A percentile compares a stretch with the other conserved stretches of the same genome.
Conservation (phyloP, 164 flowering plant species). For the Vitis rupestris region DNA sequence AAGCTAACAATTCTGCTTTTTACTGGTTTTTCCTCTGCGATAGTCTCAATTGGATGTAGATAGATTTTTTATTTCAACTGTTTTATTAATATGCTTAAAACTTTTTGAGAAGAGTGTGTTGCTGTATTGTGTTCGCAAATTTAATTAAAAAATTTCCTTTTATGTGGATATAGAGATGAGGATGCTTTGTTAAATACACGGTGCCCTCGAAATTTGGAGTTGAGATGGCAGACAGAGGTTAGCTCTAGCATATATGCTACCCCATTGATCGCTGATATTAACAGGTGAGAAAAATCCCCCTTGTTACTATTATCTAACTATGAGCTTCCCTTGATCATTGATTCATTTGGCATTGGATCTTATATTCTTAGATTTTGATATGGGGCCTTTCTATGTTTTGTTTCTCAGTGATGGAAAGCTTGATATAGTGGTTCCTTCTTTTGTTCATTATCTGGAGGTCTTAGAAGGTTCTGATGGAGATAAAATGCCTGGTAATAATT, state of each 20-base stretch:
- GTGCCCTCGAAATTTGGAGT: conserved; percentile 89
- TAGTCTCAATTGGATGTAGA: too few relatives aligned
- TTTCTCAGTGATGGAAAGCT: conserved; percentile 89
- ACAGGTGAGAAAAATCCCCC: conserved; percentile 47
- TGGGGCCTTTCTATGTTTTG: background rate
- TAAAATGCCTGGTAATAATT: conserved; percentile 76
- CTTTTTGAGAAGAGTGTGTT: background rate
- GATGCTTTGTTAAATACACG: conserved; percentile 77
- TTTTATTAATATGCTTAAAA: background rate
- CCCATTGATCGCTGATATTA: conserved; percentile 94
- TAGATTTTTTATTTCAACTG: background rate
- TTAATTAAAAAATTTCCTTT: background rate
- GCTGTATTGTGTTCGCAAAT: background rate
- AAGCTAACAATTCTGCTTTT: too few relatives aligned
- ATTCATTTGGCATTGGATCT: background rate
- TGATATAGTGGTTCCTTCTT: conserved; percentile 94
- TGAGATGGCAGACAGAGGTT: conserved; percentile 98
- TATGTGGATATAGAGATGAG: conserved; percentile 62
- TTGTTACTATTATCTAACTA: background rate
- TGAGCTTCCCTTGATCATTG: background rate
- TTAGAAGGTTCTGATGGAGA: conserved; percentile 99
- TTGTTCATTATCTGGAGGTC: conserved; percentile 97
- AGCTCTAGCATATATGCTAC: conserved; percentile 95
- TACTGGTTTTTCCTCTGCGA: too few relatives aligned
- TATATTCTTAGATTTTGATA: background rate